Evolutionary conservation across 2,329 filamentous ascomycete genomes (phyloP), one percentile per base, ranked within the genome.

Genomic region (Pseudonectria buxi): DNA sequence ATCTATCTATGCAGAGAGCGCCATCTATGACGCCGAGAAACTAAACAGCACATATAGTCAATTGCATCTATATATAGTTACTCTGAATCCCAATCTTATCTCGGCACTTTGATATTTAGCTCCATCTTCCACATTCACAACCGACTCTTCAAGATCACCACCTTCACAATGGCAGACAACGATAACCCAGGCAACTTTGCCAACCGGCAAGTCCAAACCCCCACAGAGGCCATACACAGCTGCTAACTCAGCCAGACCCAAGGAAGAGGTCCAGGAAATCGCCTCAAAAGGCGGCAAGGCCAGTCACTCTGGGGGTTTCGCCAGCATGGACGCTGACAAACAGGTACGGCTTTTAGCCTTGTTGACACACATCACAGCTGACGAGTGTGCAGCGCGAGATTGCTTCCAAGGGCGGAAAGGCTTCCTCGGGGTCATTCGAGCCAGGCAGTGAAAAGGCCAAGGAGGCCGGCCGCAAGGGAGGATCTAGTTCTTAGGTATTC

Each of bases 381-480:
- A 47, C 24, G 12, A 3, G 13, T 12, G 12, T 30, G 0, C 4
- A 41, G 72, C 58, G 61, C 14, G 64, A 76, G 2, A 75, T 77
- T 39, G 72, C 74, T 2, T 76, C 72, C 10, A 60, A 64, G 52
- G 74, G 74, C 9, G 73, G 71, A 4, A 59, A 74, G 33, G 66
- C 69, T 1, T 75, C 71, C 0, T 61, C 63, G 25, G 72, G 74
- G 4, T 72, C 65, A 3, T 78, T 78, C 35, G 67, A 76, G 47
- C 63, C 64, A 1, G 69, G 73, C 6, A 70, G 66, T 31, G 65
- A 72, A 51, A 65, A 61, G 40, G 71, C 72, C 3, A 64, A 59
- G 31, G 72, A 75, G 52, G 72, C 72, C 13, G 73, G 73, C 3
- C 58, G 61, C 24, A 76, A 76, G 57, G 72, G 73, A 4, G 72